A percentile compares a stretch with the other conserved stretches of the same genome.
Conservation (phyloP, 495 filamentous ascomycete species). For the Sordaria brevicollis region DNA sequence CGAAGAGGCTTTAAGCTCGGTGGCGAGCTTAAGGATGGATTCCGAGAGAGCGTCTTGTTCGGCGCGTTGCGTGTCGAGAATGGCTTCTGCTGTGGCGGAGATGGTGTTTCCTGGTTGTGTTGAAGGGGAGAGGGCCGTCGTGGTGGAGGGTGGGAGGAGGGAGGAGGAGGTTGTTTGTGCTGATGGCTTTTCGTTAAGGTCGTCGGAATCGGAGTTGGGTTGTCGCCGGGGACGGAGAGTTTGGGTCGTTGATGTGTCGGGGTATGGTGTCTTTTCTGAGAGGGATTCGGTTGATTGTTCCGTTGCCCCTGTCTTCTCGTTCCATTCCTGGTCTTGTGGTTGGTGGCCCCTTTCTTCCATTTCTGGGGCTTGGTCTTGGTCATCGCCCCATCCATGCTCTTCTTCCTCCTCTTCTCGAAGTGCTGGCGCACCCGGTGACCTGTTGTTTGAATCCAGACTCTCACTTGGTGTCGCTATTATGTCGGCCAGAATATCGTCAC, state of each 20-base stretch:
- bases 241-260: constrained; percentile 13
- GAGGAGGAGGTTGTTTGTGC: constrained; percentile 19
- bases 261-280: constrained; percentile 5
- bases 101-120: constrained; percentile 11
- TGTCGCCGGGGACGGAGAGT: constrained; percentile 13
- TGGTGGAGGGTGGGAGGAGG: constrained; percentile 23
- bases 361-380: constrained; percentile 1
- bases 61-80: constrained; percentile 59
- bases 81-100: constrained; percentile 43
- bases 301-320: not conserved
- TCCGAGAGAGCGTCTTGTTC: constrained; percentile 81
- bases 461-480: constrained; percentile 39
- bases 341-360: not conserved
- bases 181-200: constrained; percentile 4
- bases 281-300: not conserved
- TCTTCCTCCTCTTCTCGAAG: constrained; percentile 7
- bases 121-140: constrained; percentile 1
- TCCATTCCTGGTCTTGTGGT: not conserved
- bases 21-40: constrained; percentile 68
- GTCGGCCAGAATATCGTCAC: constrained; percentile 39
- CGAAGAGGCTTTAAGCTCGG: constrained; percentile 65
- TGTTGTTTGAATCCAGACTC: constrained; percentile 30
- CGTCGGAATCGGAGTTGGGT: not conserved
- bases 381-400: constrained; percentile 1
- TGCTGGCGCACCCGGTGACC: constrained; percentile 15